phyloP scores from a whole-genome alignment of 345 rosid genomes.

The Populus ilicifolia region DNA sequence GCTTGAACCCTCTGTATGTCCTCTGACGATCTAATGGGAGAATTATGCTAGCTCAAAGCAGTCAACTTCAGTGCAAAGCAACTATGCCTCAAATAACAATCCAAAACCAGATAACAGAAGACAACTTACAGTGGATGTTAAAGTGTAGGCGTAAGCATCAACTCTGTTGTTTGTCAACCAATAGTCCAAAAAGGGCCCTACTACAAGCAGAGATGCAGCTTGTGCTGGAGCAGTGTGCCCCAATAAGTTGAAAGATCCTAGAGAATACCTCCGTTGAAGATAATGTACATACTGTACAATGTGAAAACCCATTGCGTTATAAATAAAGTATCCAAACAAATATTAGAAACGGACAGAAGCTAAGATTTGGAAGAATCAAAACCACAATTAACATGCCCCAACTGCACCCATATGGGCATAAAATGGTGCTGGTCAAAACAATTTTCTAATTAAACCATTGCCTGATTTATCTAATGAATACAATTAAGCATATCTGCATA shows the following conservation, averaged over 20 bases:
- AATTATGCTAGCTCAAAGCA: neutral
- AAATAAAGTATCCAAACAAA: neutral
- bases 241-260: conserved; percentile 84
- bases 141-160: conserved; percentile 56
- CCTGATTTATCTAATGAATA: neutral
- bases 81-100: neutral
- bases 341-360: neutral
- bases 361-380: neutral
- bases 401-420: neutral
- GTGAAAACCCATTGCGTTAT: conserved; percentile 5
- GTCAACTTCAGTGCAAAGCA: neutral
- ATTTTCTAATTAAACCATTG: neutral
- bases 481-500: neutral
- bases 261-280: conserved; percentile 83
- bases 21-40: neutral
- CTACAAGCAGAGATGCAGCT: conserved; percentile 74
- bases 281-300: conserved; percentile 80
- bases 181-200: conserved; percentile 87
- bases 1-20: neutral
- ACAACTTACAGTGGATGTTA: conserved; percentile 58
- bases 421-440: neutral
- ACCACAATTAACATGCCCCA: neutral
- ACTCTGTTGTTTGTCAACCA: conserved; percentile 80
- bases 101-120: neutral
- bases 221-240: conserved; percentile 98